A percentile compares a stretch with the other conserved stretches of the same genome.
These are phyloP conservation scores for Fusarium burgessii DNA, from an alignment of 2,329 filamentous ascomycete species.

Conservation along the genomic window DNA sequence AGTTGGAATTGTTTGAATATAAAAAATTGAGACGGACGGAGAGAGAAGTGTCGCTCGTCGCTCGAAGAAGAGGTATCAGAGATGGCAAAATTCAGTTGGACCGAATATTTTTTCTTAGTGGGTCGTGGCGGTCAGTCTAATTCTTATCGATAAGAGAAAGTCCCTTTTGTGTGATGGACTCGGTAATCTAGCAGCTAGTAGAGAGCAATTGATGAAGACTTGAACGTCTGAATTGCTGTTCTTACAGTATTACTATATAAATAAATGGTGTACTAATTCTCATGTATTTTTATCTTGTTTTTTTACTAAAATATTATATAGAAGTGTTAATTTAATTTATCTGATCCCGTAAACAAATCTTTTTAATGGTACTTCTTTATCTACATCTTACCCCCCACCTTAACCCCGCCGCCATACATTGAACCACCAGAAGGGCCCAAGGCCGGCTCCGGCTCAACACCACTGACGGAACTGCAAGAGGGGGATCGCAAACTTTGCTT, in stretches of 20 bases:
- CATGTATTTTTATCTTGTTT: too few species aligned
- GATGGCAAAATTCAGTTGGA: constrained; percentile 44
- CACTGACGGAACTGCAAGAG: constrained; percentile 22
- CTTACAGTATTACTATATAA: neutral
- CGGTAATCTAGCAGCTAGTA: neutral
- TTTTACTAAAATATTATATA: neutral
- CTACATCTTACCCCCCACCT: constrained; percentile 35
- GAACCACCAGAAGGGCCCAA: constrained; percentile 25
- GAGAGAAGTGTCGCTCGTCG: constrained; percentile 34
- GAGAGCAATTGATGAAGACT: neutral
- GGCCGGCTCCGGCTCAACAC: constrained; percentile 34
- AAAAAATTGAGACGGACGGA: constrained; percentile 19
- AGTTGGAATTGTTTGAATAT: constrained; percentile 11
- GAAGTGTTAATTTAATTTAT: neutral
- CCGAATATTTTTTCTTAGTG: constrained; percentile 52
- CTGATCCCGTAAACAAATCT: neutral
- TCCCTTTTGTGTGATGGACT: constrained; percentile 34
- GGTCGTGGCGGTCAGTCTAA: constrained; percentile 38
- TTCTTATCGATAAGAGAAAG: constrained; percentile 34
- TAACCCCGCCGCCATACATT: constrained; percentile 36
- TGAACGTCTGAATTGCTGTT: neutral
- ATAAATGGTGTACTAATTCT: neutral
- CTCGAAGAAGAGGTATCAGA: constrained; percentile 35
- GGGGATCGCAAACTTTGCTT: constrained; percentile 40
- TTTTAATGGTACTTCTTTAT: constrained; percentile 13